Conservation (phyloP, 108 stramenopile genomes). For the Pelagomonas calceolata region DNA sequence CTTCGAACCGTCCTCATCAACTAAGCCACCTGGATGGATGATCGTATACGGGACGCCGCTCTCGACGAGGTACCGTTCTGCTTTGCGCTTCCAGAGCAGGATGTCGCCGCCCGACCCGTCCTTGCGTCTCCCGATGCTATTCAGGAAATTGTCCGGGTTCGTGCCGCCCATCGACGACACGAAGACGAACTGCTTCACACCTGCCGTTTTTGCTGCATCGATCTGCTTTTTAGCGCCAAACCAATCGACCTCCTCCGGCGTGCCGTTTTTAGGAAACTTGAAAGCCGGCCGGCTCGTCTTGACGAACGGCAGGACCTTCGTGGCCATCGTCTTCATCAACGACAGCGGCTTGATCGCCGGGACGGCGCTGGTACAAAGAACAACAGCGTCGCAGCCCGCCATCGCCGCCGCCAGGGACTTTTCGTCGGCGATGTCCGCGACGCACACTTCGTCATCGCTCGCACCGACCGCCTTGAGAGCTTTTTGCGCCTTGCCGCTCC, state of each 20-base stretch:
- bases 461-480: conserved; percentile 4
- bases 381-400: conserved; percentile 51
- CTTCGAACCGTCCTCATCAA: conserved; percentile 61
- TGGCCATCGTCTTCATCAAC: too few species aligned
- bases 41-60: conserved; percentile 59
- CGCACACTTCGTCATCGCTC: conserved; percentile 21
- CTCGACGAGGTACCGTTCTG: conserved; percentile 54
- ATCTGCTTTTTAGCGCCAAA: conserved; percentile 70
- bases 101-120: conserved; percentile 67
- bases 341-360: conserved; percentile 41
- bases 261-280: conserved; percentile 43
- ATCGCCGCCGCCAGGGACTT: conserved; percentile 29
- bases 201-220: conserved; percentile 48
- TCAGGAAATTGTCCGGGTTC: conserved; percentile 57
- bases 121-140: conserved; percentile 45
- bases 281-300: conserved; percentile 45
- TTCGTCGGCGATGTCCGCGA: conserved; percentile 50
- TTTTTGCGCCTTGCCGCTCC: conserved; percentile 22
- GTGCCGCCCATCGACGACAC: conserved; percentile 67
- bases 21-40: conserved; percentile 71
- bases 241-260: conserved; percentile 67
- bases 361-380: conserved; percentile 66
- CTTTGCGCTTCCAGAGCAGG: conserved; percentile 63
- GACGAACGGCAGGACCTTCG: background rate
- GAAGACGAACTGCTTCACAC: conserved; percentile 55